Evolutionary conservation across 768 basidiomycete genomes (phyloP).

Genomic region (Austroboletus eburneus): DNA sequence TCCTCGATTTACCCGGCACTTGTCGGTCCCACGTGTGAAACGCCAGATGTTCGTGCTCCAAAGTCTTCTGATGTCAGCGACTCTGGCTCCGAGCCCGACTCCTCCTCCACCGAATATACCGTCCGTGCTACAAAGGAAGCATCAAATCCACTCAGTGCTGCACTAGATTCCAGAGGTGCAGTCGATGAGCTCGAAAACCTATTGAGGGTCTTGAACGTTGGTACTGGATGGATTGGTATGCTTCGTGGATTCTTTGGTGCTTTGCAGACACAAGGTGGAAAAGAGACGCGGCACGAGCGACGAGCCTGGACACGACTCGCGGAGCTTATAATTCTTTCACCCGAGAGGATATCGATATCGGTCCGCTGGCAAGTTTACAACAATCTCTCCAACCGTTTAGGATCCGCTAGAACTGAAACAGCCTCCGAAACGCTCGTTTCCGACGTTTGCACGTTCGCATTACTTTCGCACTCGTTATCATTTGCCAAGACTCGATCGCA

Average conservation of each 20-base stretch:
- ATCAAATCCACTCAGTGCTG: constrained; percentile 20
- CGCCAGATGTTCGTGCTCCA: constrained; percentile 24
- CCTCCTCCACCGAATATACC: constrained; percentile 27
- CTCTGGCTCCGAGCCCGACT: constrained; percentile 26
- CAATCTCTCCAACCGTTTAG: constrained; percentile 36
- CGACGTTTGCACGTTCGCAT: constrained; percentile 54
- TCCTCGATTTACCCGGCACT: constrained; percentile 8
- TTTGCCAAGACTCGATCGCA: constrained; percentile 41
- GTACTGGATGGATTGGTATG: constrained; percentile 35
- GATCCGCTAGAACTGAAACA: not conserved
- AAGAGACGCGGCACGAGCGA: constrained; percentile 36
- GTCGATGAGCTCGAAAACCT: constrained; percentile 37
- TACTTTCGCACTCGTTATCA: constrained; percentile 43
- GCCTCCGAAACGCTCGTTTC: constrained; percentile 36
- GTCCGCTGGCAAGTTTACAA: constrained; percentile 55
- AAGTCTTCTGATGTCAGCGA: constrained; percentile 24
- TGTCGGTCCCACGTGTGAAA: constrained; percentile 1
- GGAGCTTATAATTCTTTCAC: constrained; percentile 41
- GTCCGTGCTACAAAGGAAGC: constrained; percentile 16
- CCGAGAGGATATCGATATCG: constrained; percentile 20
- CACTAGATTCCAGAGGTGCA: constrained; percentile 34
- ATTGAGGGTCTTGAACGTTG: constrained; percentile 37
- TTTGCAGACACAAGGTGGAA: not conserved
- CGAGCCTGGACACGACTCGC: constrained; percentile 50
- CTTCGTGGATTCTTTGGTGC: constrained; percentile 24